Conservation (phyloP, 495 filamentous ascomycete species). For the Achaetomiella virescens region DNA sequence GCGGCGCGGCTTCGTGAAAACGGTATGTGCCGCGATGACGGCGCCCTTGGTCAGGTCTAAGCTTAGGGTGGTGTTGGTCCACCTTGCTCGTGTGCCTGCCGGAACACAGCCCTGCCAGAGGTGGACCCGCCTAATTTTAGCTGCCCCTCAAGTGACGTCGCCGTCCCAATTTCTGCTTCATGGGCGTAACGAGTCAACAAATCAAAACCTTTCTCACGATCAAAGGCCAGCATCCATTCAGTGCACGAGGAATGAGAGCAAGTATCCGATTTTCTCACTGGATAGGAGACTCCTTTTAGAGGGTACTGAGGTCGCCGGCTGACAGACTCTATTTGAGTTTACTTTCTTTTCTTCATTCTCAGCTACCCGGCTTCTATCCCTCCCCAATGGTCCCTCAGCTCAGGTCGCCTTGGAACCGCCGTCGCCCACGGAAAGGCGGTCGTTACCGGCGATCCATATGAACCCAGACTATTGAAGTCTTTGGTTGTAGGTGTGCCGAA, state of each 20-base stretch:
- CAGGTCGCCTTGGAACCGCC: conserved; percentile 28
- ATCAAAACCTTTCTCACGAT: too few species aligned
- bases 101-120: not conserved
- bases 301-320: too few species aligned
- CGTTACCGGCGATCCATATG: conserved; percentile 42
- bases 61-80: not conserved
- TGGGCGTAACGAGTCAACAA: too few species aligned
- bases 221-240: too few species aligned
- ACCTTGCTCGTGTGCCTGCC: not conserved
- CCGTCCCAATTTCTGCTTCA: not conserved
- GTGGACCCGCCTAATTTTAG: conserved; percentile 2
- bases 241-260: too few species aligned
- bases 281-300: too few species aligned
- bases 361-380: not conserved
- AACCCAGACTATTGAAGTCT: conserved; percentile 40
- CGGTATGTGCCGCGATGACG: conserved; percentile 2
- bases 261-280: too few species aligned
- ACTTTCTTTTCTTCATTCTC: too few species aligned
- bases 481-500: conserved; percentile 42
- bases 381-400: not conserved
- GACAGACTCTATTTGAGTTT: too few species aligned
- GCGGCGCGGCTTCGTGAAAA: conserved; percentile 1
- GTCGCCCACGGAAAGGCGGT: conserved; percentile 45
- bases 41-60: not conserved
- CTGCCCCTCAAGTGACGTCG: not conserved